phyloP scores from a whole-genome alignment of 805 yeast species.

The Pichia gijzeniarum region DNA sequence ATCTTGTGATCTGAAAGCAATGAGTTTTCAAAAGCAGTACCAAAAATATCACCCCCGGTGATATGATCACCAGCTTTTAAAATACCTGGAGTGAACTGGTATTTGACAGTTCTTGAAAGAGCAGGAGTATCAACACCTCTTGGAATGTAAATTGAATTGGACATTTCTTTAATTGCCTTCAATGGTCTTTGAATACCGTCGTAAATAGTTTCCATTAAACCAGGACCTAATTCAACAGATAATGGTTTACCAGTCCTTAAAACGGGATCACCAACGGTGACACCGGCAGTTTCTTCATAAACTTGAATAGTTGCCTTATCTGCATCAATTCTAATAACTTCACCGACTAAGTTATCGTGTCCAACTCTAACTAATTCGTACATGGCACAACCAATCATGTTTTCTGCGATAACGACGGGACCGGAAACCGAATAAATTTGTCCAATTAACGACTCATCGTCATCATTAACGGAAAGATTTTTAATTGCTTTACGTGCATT shows the following conservation, averaged over 20 bases:
- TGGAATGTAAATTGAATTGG: slow-evolving; percentile 94
- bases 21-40: slow-evolving; percentile 90
- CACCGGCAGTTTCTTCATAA: slow-evolving; percentile 99
- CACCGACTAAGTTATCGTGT: slow-evolving; percentile 95
- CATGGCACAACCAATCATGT: slow-evolving; percentile 99
- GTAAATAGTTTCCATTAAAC: slow-evolving; percentile 97
- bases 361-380: slow-evolving; percentile 98
- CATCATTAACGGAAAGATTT: slow-evolving; percentile 77
- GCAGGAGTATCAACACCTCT: slow-evolving; percentile 98
- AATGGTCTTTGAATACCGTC: slow-evolving; percentile 99
- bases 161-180: slow-evolving; percentile 79
- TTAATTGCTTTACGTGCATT: slow-evolving; percentile 92
- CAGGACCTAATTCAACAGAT: slow-evolving; percentile 98
- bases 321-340: slow-evolving; percentile 92
- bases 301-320: slow-evolving; percentile 99
- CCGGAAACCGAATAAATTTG: slow-evolving; percentile 93
- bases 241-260: slow-evolving; percentile 98
- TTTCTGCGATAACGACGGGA: slow-evolving; percentile 95
- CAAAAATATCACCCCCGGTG: slow-evolving; percentile 97
- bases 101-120: slow-evolving; percentile 71
- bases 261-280: slow-evolving; percentile 98
- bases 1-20: slow-evolving; percentile 89
- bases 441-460: slow-evolving; percentile 75
- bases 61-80: slow-evolving; percentile 94
- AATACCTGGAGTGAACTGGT: slow-evolving; percentile 77